Conservation (phyloP, 2,329 filamentous ascomycete species). For the Teratosphaeria viscida region DNA sequence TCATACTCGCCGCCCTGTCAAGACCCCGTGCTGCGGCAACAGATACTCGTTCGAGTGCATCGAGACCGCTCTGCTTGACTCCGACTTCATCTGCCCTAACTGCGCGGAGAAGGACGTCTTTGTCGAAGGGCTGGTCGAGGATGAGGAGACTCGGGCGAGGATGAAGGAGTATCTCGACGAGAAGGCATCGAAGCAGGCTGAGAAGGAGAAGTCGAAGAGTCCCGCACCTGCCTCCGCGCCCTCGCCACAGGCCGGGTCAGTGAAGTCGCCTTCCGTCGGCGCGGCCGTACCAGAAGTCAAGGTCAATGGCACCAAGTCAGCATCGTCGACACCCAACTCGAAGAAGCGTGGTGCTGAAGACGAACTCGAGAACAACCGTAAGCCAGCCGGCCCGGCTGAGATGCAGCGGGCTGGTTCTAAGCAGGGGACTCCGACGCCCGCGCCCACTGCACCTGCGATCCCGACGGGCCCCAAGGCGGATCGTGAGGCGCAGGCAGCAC, state of each 20-base stretch:
- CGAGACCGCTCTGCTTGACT: conserved; percentile 95
- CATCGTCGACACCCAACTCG: conserved; percentile 30
- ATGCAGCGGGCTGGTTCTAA: conserved; percentile 27
- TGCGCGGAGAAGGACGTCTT: conserved; percentile 71
- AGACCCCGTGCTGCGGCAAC: conserved; percentile 96
- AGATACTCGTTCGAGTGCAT: conserved; percentile 99
- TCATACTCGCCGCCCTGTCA: conserved; percentile 58
- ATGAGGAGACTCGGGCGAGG: conserved; percentile 58
- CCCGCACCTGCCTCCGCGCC: conserved; percentile 26
- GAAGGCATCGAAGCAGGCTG: conserved; percentile 33
- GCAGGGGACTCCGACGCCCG: conserved; percentile 23
- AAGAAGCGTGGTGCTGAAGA: conserved; percentile 82
- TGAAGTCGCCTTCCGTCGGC: neutral
- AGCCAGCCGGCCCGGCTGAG: conserved; percentile 34
- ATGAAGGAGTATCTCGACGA: conserved; percentile 64
- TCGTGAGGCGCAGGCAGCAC: neutral
- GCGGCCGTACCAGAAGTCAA: conserved; percentile 16
- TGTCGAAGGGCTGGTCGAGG: conserved; percentile 8
- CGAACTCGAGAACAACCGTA: conserved; percentile 37
- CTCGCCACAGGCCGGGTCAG: neutral
- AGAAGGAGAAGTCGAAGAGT: conserved; percentile 34
- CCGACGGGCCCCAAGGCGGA: conserved; percentile 16
- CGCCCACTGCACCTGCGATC: conserved; percentile 8
- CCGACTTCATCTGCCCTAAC: conserved; percentile 89
- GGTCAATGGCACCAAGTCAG: conserved; percentile 21